Conservation (phyloP, 2,329 filamentous ascomycete species). For the Ophiostoma australiae region DNA sequence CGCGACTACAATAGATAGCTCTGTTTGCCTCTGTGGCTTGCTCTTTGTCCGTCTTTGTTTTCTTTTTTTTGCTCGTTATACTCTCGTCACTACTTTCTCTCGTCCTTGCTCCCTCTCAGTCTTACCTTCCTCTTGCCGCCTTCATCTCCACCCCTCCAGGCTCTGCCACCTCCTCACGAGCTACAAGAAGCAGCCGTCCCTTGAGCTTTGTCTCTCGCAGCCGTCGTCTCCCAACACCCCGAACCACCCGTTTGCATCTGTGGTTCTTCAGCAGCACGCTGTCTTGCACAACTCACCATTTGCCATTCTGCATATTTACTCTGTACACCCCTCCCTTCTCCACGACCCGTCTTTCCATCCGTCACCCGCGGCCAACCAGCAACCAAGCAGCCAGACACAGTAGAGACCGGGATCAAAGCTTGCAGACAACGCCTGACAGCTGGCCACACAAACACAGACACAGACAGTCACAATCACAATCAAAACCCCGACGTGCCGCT, state of each 20-base stretch:
- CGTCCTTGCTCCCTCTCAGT: neutral
- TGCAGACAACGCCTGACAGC: neutral
- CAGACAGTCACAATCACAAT: neutral
- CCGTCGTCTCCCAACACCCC: neutral
- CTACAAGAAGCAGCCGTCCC: neutral
- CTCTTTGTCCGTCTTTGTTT: constrained; percentile 3
- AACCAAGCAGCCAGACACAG: neutral
- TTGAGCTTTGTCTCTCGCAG: neutral
- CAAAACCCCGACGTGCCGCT: constrained; percentile 7
- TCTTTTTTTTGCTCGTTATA: neutral
- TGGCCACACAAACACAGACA: neutral
- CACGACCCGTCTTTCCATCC: neutral
- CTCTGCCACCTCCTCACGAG: neutral
- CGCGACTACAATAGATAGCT: neutral
- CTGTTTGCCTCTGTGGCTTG: neutral
- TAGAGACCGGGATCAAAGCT: neutral
- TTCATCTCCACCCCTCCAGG: neutral
- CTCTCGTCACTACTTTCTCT: neutral
- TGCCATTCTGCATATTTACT: neutral
- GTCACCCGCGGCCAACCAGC: neutral
- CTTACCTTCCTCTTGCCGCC: neutral
- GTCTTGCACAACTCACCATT: neutral
- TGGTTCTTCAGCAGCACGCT: neutral
- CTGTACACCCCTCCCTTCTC: neutral
- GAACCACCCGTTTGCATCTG: neutral